Percentiles rank a stretch among this genome's conserved stretches.
Evolutionary conservation across 2,329 filamentous ascomycete species (phyloP).

Genomic region (Leptographium flavum): DNA sequence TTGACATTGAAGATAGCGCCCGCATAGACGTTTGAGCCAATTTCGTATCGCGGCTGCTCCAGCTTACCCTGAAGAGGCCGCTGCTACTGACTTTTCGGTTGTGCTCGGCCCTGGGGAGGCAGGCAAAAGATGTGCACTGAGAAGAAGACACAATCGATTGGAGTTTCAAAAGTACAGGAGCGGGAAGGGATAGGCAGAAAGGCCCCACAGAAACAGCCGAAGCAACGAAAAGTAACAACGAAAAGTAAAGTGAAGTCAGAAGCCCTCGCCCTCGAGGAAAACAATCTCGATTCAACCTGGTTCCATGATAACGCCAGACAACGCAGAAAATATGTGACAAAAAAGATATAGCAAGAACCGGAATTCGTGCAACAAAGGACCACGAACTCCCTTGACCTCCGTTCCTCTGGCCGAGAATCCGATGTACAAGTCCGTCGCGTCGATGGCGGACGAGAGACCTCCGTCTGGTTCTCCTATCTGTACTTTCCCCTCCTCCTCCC

Average conservation of each 20-base stretch:
- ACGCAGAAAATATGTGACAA: neutral
- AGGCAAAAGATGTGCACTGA: too few species aligned
- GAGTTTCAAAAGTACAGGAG: too few species aligned
- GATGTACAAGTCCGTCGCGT: neutral
- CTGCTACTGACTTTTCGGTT: too few species aligned
- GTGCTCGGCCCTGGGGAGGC: too few species aligned
- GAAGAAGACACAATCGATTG: too few species aligned
- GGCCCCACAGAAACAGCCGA: too few species aligned
- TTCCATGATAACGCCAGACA: neutral
- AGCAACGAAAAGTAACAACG: neutral
- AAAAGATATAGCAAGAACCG: neutral
- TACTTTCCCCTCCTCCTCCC: neutral
- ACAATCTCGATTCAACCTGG: neutral
- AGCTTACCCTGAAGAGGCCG: too few species aligned
- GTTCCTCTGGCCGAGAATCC: neutral
- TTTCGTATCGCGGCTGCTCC: neutral
- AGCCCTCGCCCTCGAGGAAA: neutral
- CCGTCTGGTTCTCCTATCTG: neutral
- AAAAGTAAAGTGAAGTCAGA: neutral
- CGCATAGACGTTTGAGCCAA: neutral
- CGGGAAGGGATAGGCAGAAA: too few species aligned
- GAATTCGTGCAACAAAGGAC: neutral
- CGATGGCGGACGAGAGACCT: neutral
- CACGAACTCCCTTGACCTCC: neutral
- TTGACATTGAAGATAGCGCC: neutral